A percentile compares a stretch with the other conserved stretches of the same genome.
These are phyloP conservation scores for Malus sieversii DNA, from an alignment of 306 rosid species.

Conservation along the genomic window DNA sequence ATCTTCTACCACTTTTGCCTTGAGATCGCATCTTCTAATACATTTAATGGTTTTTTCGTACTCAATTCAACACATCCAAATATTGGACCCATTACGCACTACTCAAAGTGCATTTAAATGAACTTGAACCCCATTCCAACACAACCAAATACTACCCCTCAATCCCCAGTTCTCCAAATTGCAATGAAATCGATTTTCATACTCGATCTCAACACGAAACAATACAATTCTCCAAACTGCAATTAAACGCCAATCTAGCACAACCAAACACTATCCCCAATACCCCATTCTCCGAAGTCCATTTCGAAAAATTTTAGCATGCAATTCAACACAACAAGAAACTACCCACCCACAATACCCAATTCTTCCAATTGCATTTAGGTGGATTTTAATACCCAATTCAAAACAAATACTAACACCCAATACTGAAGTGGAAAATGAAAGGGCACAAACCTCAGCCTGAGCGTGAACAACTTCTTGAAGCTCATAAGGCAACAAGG, in stretches of 20 bases:
- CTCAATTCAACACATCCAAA: background rate
- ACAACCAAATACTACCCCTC: background rate
- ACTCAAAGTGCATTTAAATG: background rate
- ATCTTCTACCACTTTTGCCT: too few species aligned
- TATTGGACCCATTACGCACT: background rate
- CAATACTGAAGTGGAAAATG: background rate
- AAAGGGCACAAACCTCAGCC: conserved; percentile 59
- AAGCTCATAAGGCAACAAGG: conserved; percentile 56
- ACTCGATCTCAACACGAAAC: background rate
- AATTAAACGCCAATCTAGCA: background rate
- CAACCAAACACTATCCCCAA: background rate
- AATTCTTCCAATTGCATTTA: background rate
- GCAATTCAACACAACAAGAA: background rate
- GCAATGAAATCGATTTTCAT: background rate
- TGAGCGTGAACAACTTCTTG: conserved; percentile 67
- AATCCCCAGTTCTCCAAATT: background rate
- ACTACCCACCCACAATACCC: background rate
- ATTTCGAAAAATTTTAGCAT: background rate
- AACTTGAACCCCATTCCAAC: background rate
- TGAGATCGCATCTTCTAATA: too few species aligned
- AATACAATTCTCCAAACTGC: background rate
- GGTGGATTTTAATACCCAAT: background rate
- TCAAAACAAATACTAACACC: too few species aligned
- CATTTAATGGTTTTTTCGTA: background rate
- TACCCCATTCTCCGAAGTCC: background rate